Base-by-base conservation (phyloP, 2,329 filamentous ascomycete species). In the Tolypocladium ophioglossoides region DNA sequence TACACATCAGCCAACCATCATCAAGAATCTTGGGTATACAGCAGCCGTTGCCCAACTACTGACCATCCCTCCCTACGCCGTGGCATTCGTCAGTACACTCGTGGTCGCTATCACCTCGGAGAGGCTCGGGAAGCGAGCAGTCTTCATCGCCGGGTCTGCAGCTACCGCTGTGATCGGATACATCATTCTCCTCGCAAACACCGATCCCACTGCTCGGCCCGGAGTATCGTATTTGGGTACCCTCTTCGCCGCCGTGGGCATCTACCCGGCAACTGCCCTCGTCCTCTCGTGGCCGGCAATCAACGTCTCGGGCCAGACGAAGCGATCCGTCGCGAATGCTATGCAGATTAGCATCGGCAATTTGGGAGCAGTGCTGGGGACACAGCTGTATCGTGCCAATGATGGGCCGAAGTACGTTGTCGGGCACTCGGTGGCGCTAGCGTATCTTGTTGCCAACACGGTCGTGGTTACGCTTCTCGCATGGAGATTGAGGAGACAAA, bases 271-370 rank as follows among this genome's bases (percentile, higher is more conserved):
- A 0, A 78, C 76, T 0, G 83, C 83, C 0, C 75, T 87, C 2
- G 78, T 83, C 0, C 72, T 89, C 0, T 83, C 80, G 1, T 89
- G 85, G 85, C 83, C 84, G 0, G 84, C 85, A 2, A 86, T 86
- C 65, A 88, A 89, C 55, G 82, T 89, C 0, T 84, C 82, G 0
- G 83, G 84, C 0, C 84, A 87, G 67, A 86, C 83, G 0, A 89
- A 89, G 67, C 75, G 85, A 1, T 83, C 82, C 1, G 81, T 84
- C 4, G 82, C 81, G 2, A 87, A 84, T 50, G 85, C 82, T 0
- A 81, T 89, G 78, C 84, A 87, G 60, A 87, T 89, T 55, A 84
- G 80, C 11, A 83, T 89, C 51, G 86, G 85, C 0, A 88, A 87
- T 58, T 63, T 85, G 1, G 85, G 85, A 0, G 84, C 83, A 0